Percentiles rank a stretch among this genome's conserved stretches.
Conservation (phyloP, 495 filamentous ascomycete genomes). For the Hypomontagnella monticulosa region DNA sequence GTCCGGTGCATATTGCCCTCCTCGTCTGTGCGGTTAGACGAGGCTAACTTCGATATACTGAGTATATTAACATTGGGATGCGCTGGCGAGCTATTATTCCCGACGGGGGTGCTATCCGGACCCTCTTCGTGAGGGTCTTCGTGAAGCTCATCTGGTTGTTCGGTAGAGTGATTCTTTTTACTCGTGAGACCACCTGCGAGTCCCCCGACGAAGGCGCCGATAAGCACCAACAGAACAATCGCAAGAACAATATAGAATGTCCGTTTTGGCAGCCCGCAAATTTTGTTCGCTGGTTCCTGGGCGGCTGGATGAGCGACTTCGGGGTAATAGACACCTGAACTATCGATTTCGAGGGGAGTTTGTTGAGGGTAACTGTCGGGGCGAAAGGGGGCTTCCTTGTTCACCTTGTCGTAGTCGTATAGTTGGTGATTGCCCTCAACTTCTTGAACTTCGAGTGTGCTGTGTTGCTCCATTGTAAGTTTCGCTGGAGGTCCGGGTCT, state of each 20-base stretch:
- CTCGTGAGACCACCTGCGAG: constrained; percentile 11
- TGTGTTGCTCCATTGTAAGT: constrained; percentile 10
- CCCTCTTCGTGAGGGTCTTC: neutral
- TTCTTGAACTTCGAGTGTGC: constrained; percentile 19
- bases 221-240: constrained; percentile 4
- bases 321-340: neutral
- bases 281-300: neutral
- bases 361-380: constrained; percentile 9
- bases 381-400: constrained; percentile 15
- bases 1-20: constrained; percentile 15
- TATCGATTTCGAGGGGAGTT: constrained; percentile 10
- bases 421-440: neutral
- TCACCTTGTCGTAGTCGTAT: constrained; percentile 1
- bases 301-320: constrained; percentile 11
- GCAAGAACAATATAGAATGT: constrained; percentile 7
- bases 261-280: constrained; percentile 20
- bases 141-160: neutral
- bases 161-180: neutral
- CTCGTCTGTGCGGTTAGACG: constrained; percentile 24
- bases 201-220: constrained; percentile 27
- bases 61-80: constrained; percentile 17
- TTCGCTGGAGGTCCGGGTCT: neutral
- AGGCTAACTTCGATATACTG: constrained; percentile 17
- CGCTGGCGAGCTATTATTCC: neutral
- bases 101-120: neutral